Evolutionary conservation across 179 eudicot genomes (phyloP), one percentile per base, ranked within the genome.

Genomic region (Camellia oleifera): DNA sequence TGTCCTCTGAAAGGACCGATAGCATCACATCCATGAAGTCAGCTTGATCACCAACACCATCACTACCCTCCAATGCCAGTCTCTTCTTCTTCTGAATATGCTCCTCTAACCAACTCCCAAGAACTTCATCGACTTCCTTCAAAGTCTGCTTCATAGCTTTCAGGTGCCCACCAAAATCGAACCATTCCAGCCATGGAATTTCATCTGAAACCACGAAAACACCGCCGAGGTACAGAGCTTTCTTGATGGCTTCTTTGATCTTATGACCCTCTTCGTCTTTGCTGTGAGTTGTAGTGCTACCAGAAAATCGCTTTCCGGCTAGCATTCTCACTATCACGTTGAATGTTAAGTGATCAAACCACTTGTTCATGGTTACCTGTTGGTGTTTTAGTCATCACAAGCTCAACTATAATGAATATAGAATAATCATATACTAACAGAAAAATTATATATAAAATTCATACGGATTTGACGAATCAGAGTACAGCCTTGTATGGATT

Each of bases 11-110:
- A 40, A 82, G 61, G 7, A 42, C 45, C 0, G 79, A 82, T 26
- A 85, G 66, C 81, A 85, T 76, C 10, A 78, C 79, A 75, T 82
- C 85, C 2, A 82, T 77, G 66, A 85, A 82, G 61, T 85, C 85
- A 32, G 45, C 64, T 74, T 57, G 72, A 18, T 60, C 54, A n/a
- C 17, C 76, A 18, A 53, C 54, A n/a, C 17, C 2, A 4, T 3
- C 14, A 18, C 15, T 11, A n/a, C n/a, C n/a, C 7, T 17, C 50
- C 10, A n/a, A 4, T 26, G 62, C 57, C 14, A 40, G 57, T 50
- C 82, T 79, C 45, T 60, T 83, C 5, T 72, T 79, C 45, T 60
- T 83, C 3, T 72, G 66, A 50, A 73, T 57, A 79, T 85, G 88
- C 68, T 83, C 88, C 4, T 77, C 26, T 52, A 87, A 23, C 88